Percentiles rank a stretch among this genome's conserved stretches.
phyloP scores from a whole-genome alignment of 371 early-diverging fungal species.

The Mucor irregularis region DNA sequence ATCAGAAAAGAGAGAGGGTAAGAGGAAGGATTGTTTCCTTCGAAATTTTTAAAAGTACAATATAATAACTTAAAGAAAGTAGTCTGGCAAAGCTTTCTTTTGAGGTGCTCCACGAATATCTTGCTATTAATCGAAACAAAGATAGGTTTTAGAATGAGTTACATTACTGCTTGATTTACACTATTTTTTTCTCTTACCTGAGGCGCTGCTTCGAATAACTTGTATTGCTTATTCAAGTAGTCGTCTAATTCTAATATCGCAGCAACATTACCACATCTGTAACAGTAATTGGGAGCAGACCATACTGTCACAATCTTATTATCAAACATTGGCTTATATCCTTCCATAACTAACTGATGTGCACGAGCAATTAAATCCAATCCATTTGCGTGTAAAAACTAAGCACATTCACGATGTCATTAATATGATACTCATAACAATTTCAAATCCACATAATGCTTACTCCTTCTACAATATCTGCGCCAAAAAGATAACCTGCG shows the following conservation, averaged over 20 bases:
- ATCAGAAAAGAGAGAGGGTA: neutral
- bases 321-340: slow-evolving; percentile 95
- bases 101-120: slow-evolving; percentile 77
- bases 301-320: slow-evolving; percentile 98
- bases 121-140: slow-evolving; percentile 35
- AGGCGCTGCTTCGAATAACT: slow-evolving; percentile 86
- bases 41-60: slow-evolving; percentile 4
- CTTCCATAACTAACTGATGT: slow-evolving; percentile 99
- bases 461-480: slow-evolving; percentile 83
- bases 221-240: slow-evolving; percentile 78
- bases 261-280: slow-evolving; percentile 98
- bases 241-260: slow-evolving; percentile 97
- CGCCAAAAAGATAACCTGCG: slow-evolving; percentile 98
- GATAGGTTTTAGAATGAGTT: neutral
- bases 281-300: slow-evolving; percentile 99
- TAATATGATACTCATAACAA: no score
- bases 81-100: slow-evolving; percentile 88
- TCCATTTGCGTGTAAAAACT: slow-evolving; percentile 89
- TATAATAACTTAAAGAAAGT: slow-evolving; percentile 71
- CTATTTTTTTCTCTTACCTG: slow-evolving; percentile 40
- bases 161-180: no score
- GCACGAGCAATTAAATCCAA: slow-evolving; percentile 96
- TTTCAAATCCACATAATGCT: slow-evolving; percentile 12
- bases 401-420: no score
- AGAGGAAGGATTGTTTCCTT: no score